Evolutionary conservation across 1,284 basidiomycete species (phyloP), one percentile per base, ranked within the genome.

Genomic region (Naganishia sp.): DNA sequence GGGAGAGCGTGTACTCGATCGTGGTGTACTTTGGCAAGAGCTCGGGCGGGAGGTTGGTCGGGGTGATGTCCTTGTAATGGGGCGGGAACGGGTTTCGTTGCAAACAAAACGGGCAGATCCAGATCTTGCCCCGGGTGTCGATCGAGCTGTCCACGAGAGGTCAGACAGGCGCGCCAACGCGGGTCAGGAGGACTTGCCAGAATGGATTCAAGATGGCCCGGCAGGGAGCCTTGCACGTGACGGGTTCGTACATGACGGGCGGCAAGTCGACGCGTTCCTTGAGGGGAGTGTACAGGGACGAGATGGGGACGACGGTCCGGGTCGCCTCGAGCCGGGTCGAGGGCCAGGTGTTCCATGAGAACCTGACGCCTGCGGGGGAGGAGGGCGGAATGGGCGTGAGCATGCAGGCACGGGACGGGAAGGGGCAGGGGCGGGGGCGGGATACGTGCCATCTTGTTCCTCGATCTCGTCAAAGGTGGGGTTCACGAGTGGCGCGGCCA

Each of bases 301-400:
- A 89, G 76, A 99, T 97, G 72, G 95, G 95, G 7, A 99, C 95
- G 55, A 99, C 96, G 13, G 94, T 99, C 72, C 96, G 86, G 50
- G 94, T 98, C 10, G 94, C 92, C 82, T 99, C 96, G 81, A 98
- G 92, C 73, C 94, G 88, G 70, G 92, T 94, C 48, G 94, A 94
- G 1, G 95, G 94, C 93, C 94, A 99, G 67, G 94, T 92, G 80
- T 99, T 99, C 95, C 95, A 98, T 66, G 93, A 95, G 74, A 94
- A 84, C 68, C 92, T 86, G 55, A 94, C 87, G 74, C 92, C 92
- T 94, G 73, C 28, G 16, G 55, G 15, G 1, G 45, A 42, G 15
- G 28, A 42, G 39, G 42, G 43, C 48, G 28, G 16, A 33, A 44
- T 43, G 49, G n/a, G 31, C 57, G 28, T 25, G 7, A 63, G 57